Percentiles rank a stretch among this genome's conserved stretches.
Evolutionary conservation across 768 basidiomycete species (phyloP).

Genomic region (Pulveroboletus sp.): DNA sequence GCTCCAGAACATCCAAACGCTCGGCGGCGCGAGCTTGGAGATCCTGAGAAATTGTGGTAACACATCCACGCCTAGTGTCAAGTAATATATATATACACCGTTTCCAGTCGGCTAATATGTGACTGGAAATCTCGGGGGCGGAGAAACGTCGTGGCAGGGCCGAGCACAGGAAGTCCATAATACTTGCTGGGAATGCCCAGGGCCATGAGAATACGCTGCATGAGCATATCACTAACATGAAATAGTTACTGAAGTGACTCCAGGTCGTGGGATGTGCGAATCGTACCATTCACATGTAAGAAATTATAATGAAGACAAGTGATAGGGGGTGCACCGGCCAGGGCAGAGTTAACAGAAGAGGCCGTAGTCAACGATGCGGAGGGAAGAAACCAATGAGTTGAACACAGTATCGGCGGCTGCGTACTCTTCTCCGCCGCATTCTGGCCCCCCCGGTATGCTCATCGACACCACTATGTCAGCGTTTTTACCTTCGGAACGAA

Average conservation of each 20-base stretch:
- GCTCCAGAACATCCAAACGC: too few relatives aligned
- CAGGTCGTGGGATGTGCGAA: not conserved
- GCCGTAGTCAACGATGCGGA: slow-evolving; percentile 64
- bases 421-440: slow-evolving; percentile 30
- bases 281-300: too few relatives aligned
- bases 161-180: not conserved
- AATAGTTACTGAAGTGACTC: too few relatives aligned
- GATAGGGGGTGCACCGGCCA: not conserved
- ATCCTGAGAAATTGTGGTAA: too few relatives aligned
- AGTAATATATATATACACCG: too few relatives aligned
- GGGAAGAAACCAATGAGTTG: slow-evolving; percentile 49
- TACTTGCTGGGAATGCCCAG: not conserved
- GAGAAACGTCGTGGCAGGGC: not conserved
- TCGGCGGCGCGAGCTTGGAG: too few relatives aligned
- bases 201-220: too few relatives aligned
- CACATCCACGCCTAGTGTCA: too few relatives aligned
- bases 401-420: slow-evolving; percentile 51
- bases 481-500: slow-evolving; percentile 50
- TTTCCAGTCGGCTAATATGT: not conserved
- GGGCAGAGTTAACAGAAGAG: slow-evolving; percentile 56
- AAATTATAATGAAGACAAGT: not conserved
- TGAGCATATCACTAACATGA: too few relatives aligned
- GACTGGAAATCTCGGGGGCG: not conserved
- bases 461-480: slow-evolving; percentile 84
- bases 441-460: slow-evolving; percentile 64